Conservation (phyloP, 108 stramenopile species). For the Nitzschia palea region DNA sequence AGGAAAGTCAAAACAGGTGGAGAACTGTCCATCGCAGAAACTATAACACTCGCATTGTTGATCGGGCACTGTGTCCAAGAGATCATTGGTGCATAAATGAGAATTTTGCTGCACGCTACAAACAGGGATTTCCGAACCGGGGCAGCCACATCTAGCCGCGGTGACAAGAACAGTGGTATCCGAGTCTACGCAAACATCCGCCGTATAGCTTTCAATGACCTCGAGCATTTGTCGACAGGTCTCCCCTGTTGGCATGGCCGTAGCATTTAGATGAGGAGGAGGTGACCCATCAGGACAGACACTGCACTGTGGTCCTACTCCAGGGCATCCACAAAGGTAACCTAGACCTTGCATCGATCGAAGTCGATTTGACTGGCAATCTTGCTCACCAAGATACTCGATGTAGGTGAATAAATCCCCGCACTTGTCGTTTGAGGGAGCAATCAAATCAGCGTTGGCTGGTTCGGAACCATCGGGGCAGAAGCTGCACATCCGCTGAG, state of each 20-base stretch:
- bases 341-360: slow-evolving; percentile 24
- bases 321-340: slow-evolving; percentile 29
- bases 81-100: slow-evolving; percentile 23
- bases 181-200: slow-evolving; percentile 11
- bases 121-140: background rate
- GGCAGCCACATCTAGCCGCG: slow-evolving; percentile 2
- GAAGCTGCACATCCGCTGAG: slow-evolving; percentile 16
- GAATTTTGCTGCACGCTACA: slow-evolving; percentile 22
- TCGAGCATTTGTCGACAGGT: slow-evolving; percentile 12
- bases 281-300: slow-evolving; percentile 16
- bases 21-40: slow-evolving; percentile 25
- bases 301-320: slow-evolving; percentile 17
- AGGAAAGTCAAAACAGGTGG: slow-evolving; percentile 1
- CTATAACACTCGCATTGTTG: slow-evolving; percentile 24
- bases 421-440: slow-evolving; percentile 17
- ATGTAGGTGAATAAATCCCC: slow-evolving; percentile 17
- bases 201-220: background rate
- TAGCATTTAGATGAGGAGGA: background rate
- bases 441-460: slow-evolving; percentile 4
- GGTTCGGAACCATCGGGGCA: slow-evolving; percentile 27
- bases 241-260: background rate
- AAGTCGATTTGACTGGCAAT: background rate
- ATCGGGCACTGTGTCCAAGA: slow-evolving; percentile 15
- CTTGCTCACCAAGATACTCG: slow-evolving; percentile 5
- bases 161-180: background rate